A percentile compares a stretch with the other conserved stretches of the same genome.
phyloP scores from a whole-genome alignment of 2,329 filamentous ascomycete genomes.

The Chaetomiaceae sp. region DNA sequence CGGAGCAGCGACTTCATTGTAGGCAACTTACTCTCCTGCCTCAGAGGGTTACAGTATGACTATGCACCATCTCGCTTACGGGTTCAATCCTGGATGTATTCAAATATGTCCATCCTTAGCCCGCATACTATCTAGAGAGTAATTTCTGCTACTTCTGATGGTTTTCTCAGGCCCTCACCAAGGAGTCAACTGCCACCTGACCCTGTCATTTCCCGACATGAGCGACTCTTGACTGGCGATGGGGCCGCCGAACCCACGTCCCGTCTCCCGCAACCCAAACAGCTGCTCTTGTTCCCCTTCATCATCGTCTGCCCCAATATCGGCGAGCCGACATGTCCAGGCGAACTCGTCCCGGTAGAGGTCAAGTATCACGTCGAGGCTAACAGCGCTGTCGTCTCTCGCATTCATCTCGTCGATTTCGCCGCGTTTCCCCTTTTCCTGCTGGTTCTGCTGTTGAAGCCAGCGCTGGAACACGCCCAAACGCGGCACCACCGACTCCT shows the following conservation, averaged over 20 bases:
- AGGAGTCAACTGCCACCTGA: not conserved
- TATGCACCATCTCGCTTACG: too few species aligned
- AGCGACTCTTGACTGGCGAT: not conserved
- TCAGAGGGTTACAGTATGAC: too few species aligned
- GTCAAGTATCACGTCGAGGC: not conserved
- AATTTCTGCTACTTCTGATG: too few species aligned
- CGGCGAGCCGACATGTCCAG: not conserved
- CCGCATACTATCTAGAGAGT: conserved; percentile 31
- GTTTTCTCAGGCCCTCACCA: not conserved
- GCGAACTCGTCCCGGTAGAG: conserved; percentile 1
- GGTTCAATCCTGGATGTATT: too few species aligned
- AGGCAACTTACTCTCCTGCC: too few species aligned
- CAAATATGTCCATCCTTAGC: not conserved
- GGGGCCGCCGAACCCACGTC: too few species aligned
- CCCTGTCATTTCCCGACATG: not conserved
- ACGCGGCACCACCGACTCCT: conserved; percentile 10
- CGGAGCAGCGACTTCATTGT: too few species aligned
- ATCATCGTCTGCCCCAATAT: not conserved
- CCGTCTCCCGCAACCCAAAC: too few species aligned
- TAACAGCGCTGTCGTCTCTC: not conserved
- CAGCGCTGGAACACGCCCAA: not conserved
- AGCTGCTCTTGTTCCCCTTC: too few species aligned
- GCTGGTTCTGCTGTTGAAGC: not conserved
- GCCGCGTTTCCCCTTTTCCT: too few species aligned
- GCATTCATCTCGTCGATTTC: not conserved